A percentile compares a stretch with the other conserved stretches of the same genome.
phyloP scores from a whole-genome alignment of 2,329 filamentous ascomycete genomes.

The Chaetomium strumarium region DNA sequence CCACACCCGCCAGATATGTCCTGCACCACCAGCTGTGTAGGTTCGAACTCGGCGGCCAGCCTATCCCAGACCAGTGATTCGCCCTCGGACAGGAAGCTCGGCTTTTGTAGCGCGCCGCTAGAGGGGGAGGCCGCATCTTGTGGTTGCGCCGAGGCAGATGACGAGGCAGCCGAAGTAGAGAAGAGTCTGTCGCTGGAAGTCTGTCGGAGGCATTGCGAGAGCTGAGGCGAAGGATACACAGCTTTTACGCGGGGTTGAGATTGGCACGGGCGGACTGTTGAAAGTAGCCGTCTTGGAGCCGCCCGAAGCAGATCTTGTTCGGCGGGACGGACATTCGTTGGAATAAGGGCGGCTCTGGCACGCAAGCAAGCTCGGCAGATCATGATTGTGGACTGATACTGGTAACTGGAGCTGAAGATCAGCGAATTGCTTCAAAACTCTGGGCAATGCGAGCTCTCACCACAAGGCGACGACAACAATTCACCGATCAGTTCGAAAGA shows the following conservation, averaged over 20 bases:
- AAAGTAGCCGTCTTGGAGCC: slow-evolving; percentile 8
- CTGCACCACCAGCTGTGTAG: slow-evolving; percentile 56
- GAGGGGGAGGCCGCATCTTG: slow-evolving; percentile 11
- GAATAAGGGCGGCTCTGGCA: slow-evolving; percentile 11
- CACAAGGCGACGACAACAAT: background rate
- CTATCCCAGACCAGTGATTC: slow-evolving; percentile 55
- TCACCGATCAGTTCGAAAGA: background rate
- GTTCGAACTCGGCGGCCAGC: slow-evolving; percentile 43
- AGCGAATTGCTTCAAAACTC: background rate
- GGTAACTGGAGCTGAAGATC: background rate
- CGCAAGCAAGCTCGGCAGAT: slow-evolving; percentile 24
- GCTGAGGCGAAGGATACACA: background rate
- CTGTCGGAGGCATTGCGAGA: background rate
- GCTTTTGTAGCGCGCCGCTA: slow-evolving; percentile 35
- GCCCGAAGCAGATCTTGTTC: slow-evolving; percentile 4
- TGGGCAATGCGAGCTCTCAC: background rate
- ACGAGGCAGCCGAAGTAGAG: slow-evolving; percentile 9
- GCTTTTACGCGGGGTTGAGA: background rate
- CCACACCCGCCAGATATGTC: slow-evolving; percentile 81
- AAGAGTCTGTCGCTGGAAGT: background rate
- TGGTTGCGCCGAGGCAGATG: slow-evolving; percentile 25
- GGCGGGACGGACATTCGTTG: slow-evolving; percentile 5
- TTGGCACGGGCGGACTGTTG: slow-evolving; percentile 1
- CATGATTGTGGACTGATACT: slow-evolving; percentile 13
- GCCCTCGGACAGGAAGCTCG: slow-evolving; percentile 47